A percentile compares a stretch with the other conserved stretches of the same genome.
Evolutionary conservation across 208 protist species (phyloP).

Genomic region (Crithidia thermophila): DNA sequence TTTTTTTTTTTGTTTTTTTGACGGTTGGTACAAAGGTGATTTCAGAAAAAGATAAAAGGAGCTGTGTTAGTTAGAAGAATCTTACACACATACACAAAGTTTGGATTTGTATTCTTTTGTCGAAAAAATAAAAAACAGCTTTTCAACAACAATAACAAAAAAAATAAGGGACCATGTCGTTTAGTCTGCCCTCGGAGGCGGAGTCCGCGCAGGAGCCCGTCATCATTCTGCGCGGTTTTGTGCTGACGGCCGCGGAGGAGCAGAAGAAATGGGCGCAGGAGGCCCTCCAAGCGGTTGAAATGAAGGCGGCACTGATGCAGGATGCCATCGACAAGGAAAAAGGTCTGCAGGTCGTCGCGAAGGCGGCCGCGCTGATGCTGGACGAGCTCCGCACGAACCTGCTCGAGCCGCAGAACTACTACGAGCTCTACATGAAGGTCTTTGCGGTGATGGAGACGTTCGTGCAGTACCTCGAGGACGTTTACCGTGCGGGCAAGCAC

Average conservation of each 20-base stretch:
- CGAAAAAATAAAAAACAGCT: neutral
- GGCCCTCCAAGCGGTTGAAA: slow-evolving; percentile 63
- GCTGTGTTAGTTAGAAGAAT: too few relatives aligned
- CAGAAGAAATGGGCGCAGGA: slow-evolving; percentile 92
- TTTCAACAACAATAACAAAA: too few relatives aligned
- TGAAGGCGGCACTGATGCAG: slow-evolving; percentile 82
- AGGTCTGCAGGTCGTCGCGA: slow-evolving; percentile 44
- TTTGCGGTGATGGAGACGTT: slow-evolving; percentile 93
- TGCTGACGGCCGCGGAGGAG: slow-evolving; percentile 88
- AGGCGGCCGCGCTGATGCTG: slow-evolving; percentile 88
- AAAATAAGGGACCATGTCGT: too few relatives aligned
- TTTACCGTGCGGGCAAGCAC: slow-evolving; percentile 36
- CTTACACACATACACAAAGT: slow-evolving; percentile 6
- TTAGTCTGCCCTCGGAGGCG: slow-evolving; percentile 14
- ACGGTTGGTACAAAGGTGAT: too few relatives aligned
- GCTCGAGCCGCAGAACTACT: slow-evolving; percentile 98
- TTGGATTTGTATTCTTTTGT: neutral
- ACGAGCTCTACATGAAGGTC: slow-evolving; percentile 96
- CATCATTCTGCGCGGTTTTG: slow-evolving; percentile 50
- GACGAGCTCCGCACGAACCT: slow-evolving; percentile 94
- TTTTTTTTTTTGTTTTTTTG: too few relatives aligned
- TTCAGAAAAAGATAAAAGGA: too few relatives aligned
- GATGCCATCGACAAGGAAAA: slow-evolving; percentile 59
- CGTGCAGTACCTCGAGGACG: slow-evolving; percentile 88
- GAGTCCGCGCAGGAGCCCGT: slow-evolving; percentile 22